These are phyloP conservation scores for Phytopythium cucurbitacearum DNA, from an alignment of 352 stramenopile genomes.

Conservation along the genomic window DNA sequence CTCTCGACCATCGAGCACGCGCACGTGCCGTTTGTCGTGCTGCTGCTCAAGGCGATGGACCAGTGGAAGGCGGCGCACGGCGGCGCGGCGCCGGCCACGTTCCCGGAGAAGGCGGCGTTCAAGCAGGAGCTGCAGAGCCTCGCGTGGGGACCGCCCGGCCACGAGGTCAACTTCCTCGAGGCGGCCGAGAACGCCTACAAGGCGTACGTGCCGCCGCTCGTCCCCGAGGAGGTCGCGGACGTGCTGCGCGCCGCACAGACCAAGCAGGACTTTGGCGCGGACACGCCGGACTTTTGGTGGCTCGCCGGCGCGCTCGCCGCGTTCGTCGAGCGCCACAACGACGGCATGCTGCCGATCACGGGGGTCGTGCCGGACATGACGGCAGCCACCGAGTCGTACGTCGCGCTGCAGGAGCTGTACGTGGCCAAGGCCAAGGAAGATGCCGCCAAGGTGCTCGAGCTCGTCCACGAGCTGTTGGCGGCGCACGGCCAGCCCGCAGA, in stretches of 20 bases:
- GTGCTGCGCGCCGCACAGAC: slow-evolving; percentile 43
- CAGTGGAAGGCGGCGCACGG: slow-evolving; percentile 50
- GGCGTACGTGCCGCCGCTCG: slow-evolving; percentile 79
- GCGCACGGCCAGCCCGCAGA: slow-evolving; percentile 23
- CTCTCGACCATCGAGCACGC: slow-evolving; percentile 84
- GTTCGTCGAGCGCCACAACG: slow-evolving; percentile 70
- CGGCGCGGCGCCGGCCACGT: slow-evolving; percentile 55
- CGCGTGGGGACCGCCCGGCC: slow-evolving; percentile 39
- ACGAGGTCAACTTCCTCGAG: slow-evolving; percentile 97
- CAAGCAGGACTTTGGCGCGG: slow-evolving; percentile 27
- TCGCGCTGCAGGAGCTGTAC: slow-evolving; percentile 94
- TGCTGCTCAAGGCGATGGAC: slow-evolving; percentile 78
- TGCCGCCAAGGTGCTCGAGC: slow-evolving; percentile 27
- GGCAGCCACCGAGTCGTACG: slow-evolving; percentile 91
- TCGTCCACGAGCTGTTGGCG: slow-evolving; percentile 27
- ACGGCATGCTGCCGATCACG: slow-evolving; percentile 75
- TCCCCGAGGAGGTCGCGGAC: slow-evolving; percentile 76
- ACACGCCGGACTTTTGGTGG: slow-evolving; percentile 76
- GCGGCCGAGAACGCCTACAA: slow-evolving; percentile 91
- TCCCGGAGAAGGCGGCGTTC: slow-evolving; percentile 91
- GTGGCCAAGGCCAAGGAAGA: slow-evolving; percentile 85
- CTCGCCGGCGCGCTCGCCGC: slow-evolving; percentile 63
- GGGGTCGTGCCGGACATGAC: slow-evolving; percentile 97
- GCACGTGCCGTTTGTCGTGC: slow-evolving; percentile 93
- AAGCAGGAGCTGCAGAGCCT: slow-evolving; percentile 65